Base-by-base conservation (phyloP, 2,329 filamentous ascomycete genomes). In the Penicillium glabrum region DNA sequence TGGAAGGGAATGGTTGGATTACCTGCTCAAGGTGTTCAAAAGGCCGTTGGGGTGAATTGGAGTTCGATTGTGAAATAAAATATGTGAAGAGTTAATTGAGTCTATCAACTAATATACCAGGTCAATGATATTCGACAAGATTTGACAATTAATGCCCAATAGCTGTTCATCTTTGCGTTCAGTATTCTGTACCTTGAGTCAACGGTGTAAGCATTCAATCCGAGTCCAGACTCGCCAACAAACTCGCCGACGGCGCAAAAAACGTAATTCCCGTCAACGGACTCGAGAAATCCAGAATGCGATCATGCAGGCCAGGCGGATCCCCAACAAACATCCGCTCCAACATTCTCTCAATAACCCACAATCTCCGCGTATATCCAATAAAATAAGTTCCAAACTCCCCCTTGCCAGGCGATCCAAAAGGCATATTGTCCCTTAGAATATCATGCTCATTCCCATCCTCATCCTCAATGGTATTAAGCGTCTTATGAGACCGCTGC, bases 371-470 rank as follows among this genome's bases (percentile, higher is more conserved):
- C 1, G 82, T 79, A 63, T 84, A 84, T 0, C 81, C 82, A 50
- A 85, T 83, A 53, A 85, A 85, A 67, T 85, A 86, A 0, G 83
- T 86, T 1, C 83, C 83, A 57, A 80, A 85, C 64, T 84, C 77
- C 0, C 75, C 77, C 0, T 73, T 66, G 0, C 76, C 80, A 0
- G 83, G 82, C 0, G 79, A 80, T 0, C 83, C 83, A 67, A 86
- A 86, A 0, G 83, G 83, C 83, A 86, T 86, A 59, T 86, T 86
- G 56, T 86, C 83, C 0, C 83, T 75, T 3, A 86, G 69, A 41
- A 86, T 83, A 35, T 76, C 78, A 59, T 82, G 71, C 67, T 86
- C 83, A 8, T 74, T 69, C 0, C 82, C 82, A 8, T 76, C 56
- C 3, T 80, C 78, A 54, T 82, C 80, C 45, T 80, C 77, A 37